Evolutionary conservation across 2,329 filamentous ascomycete species (phyloP).

Genomic region (Coniella vitis): DNA sequence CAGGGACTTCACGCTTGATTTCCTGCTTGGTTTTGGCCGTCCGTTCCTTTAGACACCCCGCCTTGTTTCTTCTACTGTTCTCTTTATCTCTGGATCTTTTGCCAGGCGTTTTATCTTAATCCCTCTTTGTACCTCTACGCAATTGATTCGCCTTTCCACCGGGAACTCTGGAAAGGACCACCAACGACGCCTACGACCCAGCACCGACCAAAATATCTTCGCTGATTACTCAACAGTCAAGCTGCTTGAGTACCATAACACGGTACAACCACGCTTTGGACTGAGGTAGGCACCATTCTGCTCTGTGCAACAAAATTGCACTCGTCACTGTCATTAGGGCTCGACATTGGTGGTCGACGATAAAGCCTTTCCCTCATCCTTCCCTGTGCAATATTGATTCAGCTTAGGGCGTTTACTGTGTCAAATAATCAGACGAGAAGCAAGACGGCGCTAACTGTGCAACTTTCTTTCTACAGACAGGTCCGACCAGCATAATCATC

Average conservation of each 20-base stretch:
- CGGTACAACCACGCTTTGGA: neutral
- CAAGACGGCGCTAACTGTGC: conserved; percentile 14
- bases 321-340: too few species aligned
- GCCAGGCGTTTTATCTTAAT: conserved; percentile 19
- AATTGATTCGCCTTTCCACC: conserved; percentile 11
- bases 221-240: conserved; percentile 1
- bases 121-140: conserved; percentile 11
- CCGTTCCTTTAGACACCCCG: conserved; percentile 42
- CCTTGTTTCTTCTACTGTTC: conserved; percentile 18
- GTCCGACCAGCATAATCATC: conserved; percentile 14
- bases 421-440: conserved; percentile 21
- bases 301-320: too few species aligned
- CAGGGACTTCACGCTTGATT: conserved; percentile 40
- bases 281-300: too few species aligned
- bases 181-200: conserved; percentile 3
- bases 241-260: neutral
- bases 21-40: conserved; percentile 52
- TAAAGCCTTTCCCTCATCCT: too few species aligned
- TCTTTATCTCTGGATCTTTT: conserved; percentile 2
- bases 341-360: too few species aligned
- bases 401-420: conserved; percentile 6
- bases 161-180: conserved; percentile 9
- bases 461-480: conserved; percentile 5
- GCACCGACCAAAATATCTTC: neutral
- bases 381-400: neutral